Conservation (phyloP, 2,329 filamentous ascomycete species). For the Tolypocladium capitatum region DNA sequence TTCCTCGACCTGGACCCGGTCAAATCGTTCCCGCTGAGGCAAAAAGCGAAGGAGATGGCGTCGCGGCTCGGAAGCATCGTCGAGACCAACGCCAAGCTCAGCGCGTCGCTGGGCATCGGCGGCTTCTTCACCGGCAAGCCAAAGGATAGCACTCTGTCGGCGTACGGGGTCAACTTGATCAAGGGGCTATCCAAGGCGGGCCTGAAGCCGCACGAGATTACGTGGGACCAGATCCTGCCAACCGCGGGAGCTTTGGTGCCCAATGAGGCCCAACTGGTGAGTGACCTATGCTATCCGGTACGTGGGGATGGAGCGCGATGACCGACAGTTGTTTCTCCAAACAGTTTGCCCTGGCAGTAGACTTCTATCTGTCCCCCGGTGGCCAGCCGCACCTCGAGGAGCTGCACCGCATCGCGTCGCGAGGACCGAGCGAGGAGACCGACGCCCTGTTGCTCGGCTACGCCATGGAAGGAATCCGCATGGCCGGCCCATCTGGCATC, state of each 20-base stretch:
- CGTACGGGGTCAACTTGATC: conserved; percentile 53
- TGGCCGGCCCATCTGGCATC: conserved; percentile 49
- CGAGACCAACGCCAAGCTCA: conserved; percentile 51
- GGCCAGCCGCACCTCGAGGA: conserved; percentile 43
- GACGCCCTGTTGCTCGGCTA: conserved; percentile 56
- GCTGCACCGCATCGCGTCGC: conserved; percentile 45
- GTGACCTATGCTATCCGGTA: conserved; percentile 10
- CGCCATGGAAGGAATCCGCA: conserved; percentile 56
- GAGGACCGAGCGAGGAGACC: conserved; percentile 39
- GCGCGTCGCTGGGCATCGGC: conserved; percentile 22
- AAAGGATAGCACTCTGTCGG: conserved; percentile 41
- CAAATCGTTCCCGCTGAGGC: conserved; percentile 51
- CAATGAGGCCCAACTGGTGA: conserved; percentile 54
- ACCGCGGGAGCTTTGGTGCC: conserved; percentile 54
- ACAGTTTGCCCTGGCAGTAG: conserved; percentile 57
- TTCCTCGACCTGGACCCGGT: conserved; percentile 54
- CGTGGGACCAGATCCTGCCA: conserved; percentile 58
- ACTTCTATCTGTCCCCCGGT: conserved; percentile 53
- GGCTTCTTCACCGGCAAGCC: conserved; percentile 38
- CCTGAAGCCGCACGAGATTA: conserved; percentile 49
- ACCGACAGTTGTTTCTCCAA: background rate
- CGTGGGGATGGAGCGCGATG: background rate
- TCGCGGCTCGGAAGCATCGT: conserved; percentile 47
- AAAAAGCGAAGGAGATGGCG: conserved; percentile 42
- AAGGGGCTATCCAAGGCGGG: conserved; percentile 52